These are phyloP conservation scores for Toxoplasma gondii DNA, from an alignment of 169 alveolate species.

Conservation along the genomic window DNA sequence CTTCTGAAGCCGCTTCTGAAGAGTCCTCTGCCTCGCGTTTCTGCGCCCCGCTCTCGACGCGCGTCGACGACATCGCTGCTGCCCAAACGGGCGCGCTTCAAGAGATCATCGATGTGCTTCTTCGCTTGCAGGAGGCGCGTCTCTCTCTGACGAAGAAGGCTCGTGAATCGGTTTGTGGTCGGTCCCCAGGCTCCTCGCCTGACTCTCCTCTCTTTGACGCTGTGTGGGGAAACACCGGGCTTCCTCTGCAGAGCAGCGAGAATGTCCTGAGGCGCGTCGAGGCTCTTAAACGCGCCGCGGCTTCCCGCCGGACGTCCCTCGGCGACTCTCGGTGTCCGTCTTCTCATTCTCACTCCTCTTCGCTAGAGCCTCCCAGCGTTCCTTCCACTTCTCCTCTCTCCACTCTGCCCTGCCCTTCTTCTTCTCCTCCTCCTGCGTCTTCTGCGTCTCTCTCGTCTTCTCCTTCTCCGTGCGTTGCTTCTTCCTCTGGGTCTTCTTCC, in stretches of 20 bases:
- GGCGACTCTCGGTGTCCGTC: too few species aligned
- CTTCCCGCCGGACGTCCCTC: not conserved
- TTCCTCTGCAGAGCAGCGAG: slow-evolving; percentile 31
- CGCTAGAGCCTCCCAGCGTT: too few species aligned
- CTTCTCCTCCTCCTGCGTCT: not conserved
- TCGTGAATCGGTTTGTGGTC: not conserved
- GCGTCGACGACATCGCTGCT: not conserved
- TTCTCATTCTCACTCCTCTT: too few species aligned
- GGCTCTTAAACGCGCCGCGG: not conserved
- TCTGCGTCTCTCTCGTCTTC: not conserved
- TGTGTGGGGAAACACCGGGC: not conserved
- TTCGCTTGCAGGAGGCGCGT: slow-evolving; percentile 8
- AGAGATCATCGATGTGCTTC: not conserved
- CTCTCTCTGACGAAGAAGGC: not conserved
- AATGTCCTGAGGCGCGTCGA: not conserved
- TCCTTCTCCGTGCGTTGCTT: not conserved
- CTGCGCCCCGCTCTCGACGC: not conserved
- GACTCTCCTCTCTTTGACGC: not conserved
- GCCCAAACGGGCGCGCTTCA: not conserved
- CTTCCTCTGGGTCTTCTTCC: not conserved
- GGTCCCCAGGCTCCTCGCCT: not conserved
- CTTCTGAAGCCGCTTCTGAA: not conserved
- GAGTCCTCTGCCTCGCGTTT: not conserved
- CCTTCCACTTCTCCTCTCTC: not conserved
- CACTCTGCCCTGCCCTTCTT: not conserved